phyloP scores from a whole-genome alignment of 441 rosid genomes.

The Lepidium campestre region DNA sequence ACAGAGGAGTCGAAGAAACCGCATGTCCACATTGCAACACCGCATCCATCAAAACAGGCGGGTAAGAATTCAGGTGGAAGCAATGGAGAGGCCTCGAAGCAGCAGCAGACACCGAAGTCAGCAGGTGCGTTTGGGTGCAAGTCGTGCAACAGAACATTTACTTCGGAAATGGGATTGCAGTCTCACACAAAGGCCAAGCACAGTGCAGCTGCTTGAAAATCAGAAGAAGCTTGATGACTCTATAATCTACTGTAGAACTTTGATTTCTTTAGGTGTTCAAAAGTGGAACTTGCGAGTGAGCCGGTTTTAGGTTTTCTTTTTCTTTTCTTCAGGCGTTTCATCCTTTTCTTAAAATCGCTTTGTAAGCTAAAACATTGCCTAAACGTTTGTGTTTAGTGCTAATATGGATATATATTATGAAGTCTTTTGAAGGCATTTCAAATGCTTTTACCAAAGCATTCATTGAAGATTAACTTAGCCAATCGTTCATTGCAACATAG shows the following conservation, averaged over 20 bases:
- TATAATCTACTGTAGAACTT: neutral
- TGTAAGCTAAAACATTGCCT: neutral
- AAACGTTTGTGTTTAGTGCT: slow-evolving; percentile 9
- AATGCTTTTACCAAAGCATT: neutral
- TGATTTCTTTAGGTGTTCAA: neutral
- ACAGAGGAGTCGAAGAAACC: slow-evolving; percentile 58
- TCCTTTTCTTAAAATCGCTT: neutral
- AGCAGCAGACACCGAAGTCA: slow-evolving; percentile 36
- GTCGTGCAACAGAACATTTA: slow-evolving; percentile 65
- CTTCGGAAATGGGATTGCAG: slow-evolving; percentile 61
- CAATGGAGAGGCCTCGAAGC: slow-evolving; percentile 36
- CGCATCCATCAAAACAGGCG: slow-evolving; percentile 64
- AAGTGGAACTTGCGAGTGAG: slow-evolving; percentile 10
- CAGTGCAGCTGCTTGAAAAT: slow-evolving; percentile 33
- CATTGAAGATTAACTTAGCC: neutral
- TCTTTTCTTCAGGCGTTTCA: neutral
- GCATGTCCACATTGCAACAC: slow-evolving; percentile 63
- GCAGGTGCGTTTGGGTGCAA: slow-evolving; percentile 43
- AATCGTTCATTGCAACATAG: neutral
- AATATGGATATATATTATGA: neutral
- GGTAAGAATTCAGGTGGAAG: slow-evolving; percentile 34
- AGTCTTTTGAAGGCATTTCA: neutral
- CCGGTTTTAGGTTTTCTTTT: slow-evolving; percentile 1
- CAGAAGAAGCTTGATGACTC: neutral
- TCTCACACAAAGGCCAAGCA: slow-evolving; percentile 81